phyloP scores from a whole-genome alignment of 2,329 filamentous ascomycete genomes.

The Neopestalotiopsis rosae region DNA sequence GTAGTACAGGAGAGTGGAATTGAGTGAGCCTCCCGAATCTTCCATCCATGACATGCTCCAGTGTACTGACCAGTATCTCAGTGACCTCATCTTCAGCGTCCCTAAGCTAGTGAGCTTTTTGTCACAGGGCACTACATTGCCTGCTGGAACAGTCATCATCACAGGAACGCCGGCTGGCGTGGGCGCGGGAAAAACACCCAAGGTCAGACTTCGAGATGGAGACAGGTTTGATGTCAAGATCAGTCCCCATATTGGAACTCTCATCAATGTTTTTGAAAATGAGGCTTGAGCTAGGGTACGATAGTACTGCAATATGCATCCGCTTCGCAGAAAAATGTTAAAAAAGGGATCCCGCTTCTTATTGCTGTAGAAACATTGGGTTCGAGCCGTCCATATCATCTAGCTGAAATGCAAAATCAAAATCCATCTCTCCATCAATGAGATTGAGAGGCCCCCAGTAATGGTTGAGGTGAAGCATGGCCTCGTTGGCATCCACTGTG shows the following conservation, averaged over 20 bases:
- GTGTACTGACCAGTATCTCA: conserved; percentile 44
- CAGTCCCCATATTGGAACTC: conserved; percentile 11
- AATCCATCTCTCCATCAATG: conserved; percentile 30
- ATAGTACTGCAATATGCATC: not conserved
- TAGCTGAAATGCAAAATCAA: conserved; percentile 16
- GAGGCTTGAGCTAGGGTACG: not conserved
- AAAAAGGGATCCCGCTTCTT: not conserved
- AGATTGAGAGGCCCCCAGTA: conserved; percentile 33
- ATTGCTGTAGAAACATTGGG: not conserved
- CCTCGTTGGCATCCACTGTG: conserved; percentile 12
- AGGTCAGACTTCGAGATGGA: conserved; percentile 4
- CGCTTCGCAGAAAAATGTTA: not conserved
- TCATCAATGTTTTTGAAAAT: conserved; percentile 14
- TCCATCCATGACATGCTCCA: not conserved
- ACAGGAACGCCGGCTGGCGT: conserved; percentile 9
- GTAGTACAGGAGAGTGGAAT: conserved; percentile 52
- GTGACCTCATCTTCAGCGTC: conserved; percentile 30
- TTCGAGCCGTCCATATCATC: conserved; percentile 14
- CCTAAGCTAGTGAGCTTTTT: conserved; percentile 12
- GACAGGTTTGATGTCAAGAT: conserved; percentile 14
- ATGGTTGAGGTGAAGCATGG: conserved; percentile 27
- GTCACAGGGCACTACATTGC: conserved; percentile 7
- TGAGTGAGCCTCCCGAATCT: conserved; percentile 27
- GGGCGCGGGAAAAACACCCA: not conserved
- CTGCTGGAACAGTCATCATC: conserved; percentile 11